Percentiles rank a stretch among this genome's conserved stretches.
phyloP scores from a whole-genome alignment of 2,329 filamentous ascomycete genomes.

The Aspergillus sp. region DNA sequence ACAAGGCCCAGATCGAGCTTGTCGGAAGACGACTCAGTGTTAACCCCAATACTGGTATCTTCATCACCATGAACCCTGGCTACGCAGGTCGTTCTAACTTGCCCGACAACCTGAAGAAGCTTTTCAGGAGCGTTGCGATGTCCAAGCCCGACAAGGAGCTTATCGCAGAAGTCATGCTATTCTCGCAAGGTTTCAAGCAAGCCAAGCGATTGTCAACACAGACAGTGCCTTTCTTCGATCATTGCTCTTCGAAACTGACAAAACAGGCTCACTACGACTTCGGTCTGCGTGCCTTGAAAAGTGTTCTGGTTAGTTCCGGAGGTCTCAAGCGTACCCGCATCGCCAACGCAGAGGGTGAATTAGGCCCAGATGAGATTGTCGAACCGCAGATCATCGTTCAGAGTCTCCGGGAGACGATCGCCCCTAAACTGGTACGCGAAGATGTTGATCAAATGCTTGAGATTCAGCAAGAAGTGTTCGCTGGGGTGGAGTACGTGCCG shows the following conservation, averaged over 20 bases:
- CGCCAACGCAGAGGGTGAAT: conserved; percentile 54
- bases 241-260: conserved; percentile 75
- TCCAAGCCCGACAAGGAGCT: conserved; percentile 99
- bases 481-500: conserved; percentile 87
- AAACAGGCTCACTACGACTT: conserved; percentile 99
- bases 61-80: conserved; percentile 99
- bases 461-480: conserved; percentile 85
- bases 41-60: conserved; percentile 92
- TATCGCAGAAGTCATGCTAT: conserved; percentile 99
- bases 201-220: conserved; percentile 92
- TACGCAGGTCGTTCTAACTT: conserved; percentile 98
- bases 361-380: conserved; percentile 69
- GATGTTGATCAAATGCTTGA: conserved; percentile 86
- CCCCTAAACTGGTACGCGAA: conserved; percentile 88
- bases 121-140: conserved; percentile 99
- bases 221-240: conserved; percentile 97
- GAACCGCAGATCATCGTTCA: conserved; percentile 98
- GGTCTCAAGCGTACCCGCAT: conserved; percentile 87
- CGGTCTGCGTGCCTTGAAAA: conserved; percentile 94
- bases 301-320: conserved; percentile 95
- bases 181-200: conserved; percentile 97
- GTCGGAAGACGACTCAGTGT: conserved; percentile 88
- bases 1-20: conserved; percentile 87
- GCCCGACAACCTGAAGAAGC: conserved; percentile 98
- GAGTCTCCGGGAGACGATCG: conserved; percentile 96